phyloP scores from a whole-genome alignment of 2,329 filamentous ascomycete species.

The Diaporthe velutina region DNA sequence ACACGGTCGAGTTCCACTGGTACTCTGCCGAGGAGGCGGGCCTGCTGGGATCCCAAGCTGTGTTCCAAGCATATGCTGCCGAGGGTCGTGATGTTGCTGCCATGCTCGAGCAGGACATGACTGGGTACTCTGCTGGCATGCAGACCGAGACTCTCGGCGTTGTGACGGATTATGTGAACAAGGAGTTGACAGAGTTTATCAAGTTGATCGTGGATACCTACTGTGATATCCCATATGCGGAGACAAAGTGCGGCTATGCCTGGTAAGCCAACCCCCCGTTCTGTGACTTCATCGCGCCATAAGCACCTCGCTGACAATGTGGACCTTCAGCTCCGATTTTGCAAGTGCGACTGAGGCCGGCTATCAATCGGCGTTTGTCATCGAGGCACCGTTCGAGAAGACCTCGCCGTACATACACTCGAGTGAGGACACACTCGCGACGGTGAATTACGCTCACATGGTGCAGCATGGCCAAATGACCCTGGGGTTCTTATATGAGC shows the following conservation, averaged over 20 bases:
- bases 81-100: constrained; percentile 52
- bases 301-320: not conserved
- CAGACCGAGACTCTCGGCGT: constrained; percentile 51
- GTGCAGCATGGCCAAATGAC: constrained; percentile 17
- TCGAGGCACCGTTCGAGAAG: constrained; percentile 21
- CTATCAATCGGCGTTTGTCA: constrained; percentile 5
- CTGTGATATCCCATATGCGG: constrained; percentile 71
- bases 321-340: constrained; percentile 8
- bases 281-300: not conserved
- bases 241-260: constrained; percentile 91
- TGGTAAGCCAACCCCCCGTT: constrained; percentile 79
- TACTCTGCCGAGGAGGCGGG: constrained; percentile 74
- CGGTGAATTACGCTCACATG: constrained; percentile 19
- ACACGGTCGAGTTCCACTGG: constrained; percentile 82
- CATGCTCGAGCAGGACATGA: constrained; percentile 61
- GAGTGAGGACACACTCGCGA: constrained; percentile 1
- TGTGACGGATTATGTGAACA: constrained; percentile 55
- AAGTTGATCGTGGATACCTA: constrained; percentile 50
- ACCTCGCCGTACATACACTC: constrained; percentile 23
- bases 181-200: constrained; percentile 52
- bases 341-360: constrained; percentile 12
- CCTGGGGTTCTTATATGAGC: constrained; percentile 14
- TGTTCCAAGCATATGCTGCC: constrained; percentile 54
- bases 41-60: constrained; percentile 76
- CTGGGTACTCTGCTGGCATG: constrained; percentile 51